Evolutionary conservation across 495 filamentous ascomycete species (phyloP).

Genomic region (Terfezia claveryi): DNA sequence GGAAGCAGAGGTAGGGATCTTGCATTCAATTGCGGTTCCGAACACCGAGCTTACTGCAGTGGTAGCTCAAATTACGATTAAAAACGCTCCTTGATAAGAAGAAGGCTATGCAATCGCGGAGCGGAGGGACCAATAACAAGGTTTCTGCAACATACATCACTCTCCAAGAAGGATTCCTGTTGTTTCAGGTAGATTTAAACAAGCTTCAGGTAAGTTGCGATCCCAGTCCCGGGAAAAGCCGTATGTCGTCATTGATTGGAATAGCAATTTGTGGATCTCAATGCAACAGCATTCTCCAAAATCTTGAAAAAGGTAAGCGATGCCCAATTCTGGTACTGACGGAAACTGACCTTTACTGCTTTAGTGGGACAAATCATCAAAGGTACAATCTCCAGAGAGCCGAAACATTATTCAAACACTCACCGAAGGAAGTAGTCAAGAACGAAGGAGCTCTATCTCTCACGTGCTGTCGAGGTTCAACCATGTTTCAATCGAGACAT

Average conservation of each 20-base stretch:
- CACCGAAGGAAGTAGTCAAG: conserved; percentile 38
- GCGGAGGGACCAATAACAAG: conserved; percentile 43
- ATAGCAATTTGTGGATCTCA: conserved; percentile 82
- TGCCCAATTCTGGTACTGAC: conserved; percentile 7
- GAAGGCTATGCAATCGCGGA: conserved; percentile 57
- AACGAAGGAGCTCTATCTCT: conserved; percentile 91
- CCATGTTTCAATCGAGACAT: conserved; percentile 94
- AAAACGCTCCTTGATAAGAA: conserved; percentile 90
- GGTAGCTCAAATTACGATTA: conserved; percentile 72
- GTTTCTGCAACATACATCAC: conserved; percentile 78
- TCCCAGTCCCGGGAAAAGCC: conserved; percentile 2
- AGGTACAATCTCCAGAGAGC: conserved; percentile 29
- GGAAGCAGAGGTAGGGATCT: conserved; percentile 63
- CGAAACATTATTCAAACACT: conserved; percentile 4
- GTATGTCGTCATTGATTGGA: conserved; percentile 13
- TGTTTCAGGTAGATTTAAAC: conserved; percentile 86
- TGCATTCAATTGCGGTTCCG: neutral
- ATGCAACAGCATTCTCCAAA: conserved; percentile 91
- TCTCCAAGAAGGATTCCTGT: conserved; percentile 85
- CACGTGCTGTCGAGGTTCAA: conserved; percentile 87
- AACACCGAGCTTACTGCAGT: conserved; percentile 1
- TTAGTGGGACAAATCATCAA: conserved; percentile 94
- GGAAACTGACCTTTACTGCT: conserved; percentile 14
- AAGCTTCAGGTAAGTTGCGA: conserved; percentile 43
- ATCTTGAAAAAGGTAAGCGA: conserved; percentile 73